Evolutionary conservation across 2,329 filamentous ascomycete genomes (phyloP), one percentile per base, ranked within the genome.

Genomic region (Rutstroemia sp.): DNA sequence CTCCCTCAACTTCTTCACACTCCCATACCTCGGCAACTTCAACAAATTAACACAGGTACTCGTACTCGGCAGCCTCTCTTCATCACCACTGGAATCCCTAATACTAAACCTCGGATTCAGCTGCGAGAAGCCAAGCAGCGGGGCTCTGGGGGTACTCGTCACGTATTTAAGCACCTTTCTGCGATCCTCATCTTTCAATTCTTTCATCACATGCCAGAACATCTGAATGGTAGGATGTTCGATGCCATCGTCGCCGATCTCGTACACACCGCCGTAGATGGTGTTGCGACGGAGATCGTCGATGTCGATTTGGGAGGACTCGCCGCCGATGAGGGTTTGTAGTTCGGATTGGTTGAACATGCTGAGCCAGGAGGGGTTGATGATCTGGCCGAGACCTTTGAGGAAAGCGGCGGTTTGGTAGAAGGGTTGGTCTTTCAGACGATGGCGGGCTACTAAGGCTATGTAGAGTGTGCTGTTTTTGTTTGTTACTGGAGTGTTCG

Each of bases 341-440:
- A 99, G 80, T 70, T 99, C 94, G 3, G 83, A 83, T 70, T 96
- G 92, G 71, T 99, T 99, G 77, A 99, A 99, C 94, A 99, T 97
- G 65, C 87, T 91, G 4, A 99, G 80, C 94, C 94, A 99, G 3
- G 83, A 83, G 0, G 92, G 92, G 57, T 92, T 87, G 62, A 99
- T 94, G 68, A 99, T 95, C 61, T 86, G 79, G 21, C 88, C 84
- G 1, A 99, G 82, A 0, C 94, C 94, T 56, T 84, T 84, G 7
- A 99, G 79, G 70, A 99, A 99, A 1, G 91, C 90, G 21, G 84
- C 80, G 0, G 92, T 96, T 68, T 96, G 91, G n/a, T 78, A 74
- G 50, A 81, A 80, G 1, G 89, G 88, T 68, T 97, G 94, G 1
- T 81, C 78, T 55, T 91, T 84, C 0, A 99, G 82, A 10, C 92